Percentiles rank a stretch among this genome's conserved stretches.
These are phyloP conservation scores for Candida easanensis DNA, from an alignment of 805 yeast species.

Conservation along the genomic window DNA sequence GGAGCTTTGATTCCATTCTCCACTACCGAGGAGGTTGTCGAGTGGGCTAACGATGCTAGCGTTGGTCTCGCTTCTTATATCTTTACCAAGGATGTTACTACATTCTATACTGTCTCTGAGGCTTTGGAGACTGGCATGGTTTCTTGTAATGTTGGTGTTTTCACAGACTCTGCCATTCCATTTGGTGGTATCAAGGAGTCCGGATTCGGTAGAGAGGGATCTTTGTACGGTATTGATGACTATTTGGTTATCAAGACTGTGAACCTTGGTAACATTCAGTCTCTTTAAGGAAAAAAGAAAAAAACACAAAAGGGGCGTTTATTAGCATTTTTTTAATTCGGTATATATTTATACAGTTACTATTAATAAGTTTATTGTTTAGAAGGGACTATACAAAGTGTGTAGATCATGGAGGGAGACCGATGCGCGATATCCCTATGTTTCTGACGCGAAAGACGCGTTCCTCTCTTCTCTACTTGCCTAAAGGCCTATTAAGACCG, in stretches of 20 bases:
- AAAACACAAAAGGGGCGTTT: not conserved
- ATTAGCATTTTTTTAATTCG: not conserved
- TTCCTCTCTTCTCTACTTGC: too few relatives aligned
- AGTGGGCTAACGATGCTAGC: slow-evolving; percentile 50
- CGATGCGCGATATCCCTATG: too few relatives aligned
- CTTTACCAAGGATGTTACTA: slow-evolving; percentile 50
- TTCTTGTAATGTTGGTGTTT: slow-evolving; percentile 55
- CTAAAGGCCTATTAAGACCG: too few relatives aligned
- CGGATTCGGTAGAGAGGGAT: slow-evolving; percentile 72
- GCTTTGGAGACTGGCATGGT: slow-evolving; percentile 66
- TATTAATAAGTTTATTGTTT: too few relatives aligned
- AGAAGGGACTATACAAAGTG: too few relatives aligned
- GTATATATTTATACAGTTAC: too few relatives aligned
- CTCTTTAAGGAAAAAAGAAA: slow-evolving; percentile 6
- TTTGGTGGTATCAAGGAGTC: slow-evolving; percentile 65
- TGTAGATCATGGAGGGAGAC: too few relatives aligned
- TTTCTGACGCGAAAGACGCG: too few relatives aligned
- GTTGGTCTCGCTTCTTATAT: slow-evolving; percentile 62
- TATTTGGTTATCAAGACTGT: slow-evolving; percentile 52
- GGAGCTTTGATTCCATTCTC: slow-evolving; percentile 56
- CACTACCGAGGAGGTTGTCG: slow-evolving; percentile 50
- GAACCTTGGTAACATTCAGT: slow-evolving; percentile 21
- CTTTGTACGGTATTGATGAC: slow-evolving; percentile 60
- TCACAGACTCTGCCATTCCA: slow-evolving; percentile 56
- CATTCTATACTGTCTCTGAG: slow-evolving; percentile 50